These are phyloP conservation scores for Neobulgaria alba DNA, from an alignment of 2,329 filamentous ascomycete species.

Conservation along the genomic window DNA sequence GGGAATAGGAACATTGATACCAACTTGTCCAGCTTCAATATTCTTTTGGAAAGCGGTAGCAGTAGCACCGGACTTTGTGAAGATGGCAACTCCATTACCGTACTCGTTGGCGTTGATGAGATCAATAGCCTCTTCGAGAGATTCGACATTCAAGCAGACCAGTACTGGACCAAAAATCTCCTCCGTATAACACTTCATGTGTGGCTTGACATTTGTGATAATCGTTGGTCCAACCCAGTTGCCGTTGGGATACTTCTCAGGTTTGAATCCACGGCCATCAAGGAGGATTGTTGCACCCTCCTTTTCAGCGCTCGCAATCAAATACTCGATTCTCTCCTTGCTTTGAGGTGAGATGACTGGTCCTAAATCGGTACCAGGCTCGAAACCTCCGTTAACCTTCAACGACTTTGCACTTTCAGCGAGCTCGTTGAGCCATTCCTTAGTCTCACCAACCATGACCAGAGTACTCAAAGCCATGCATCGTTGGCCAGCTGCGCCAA, in stretches of 20 bases:
- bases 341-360: conserved; percentile 75
- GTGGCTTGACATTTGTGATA: conserved; percentile 68
- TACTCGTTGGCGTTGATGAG: conserved; percentile 82
- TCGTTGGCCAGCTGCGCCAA: conserved; percentile 75
- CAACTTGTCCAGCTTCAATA: conserved; percentile 79
- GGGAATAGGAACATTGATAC: conserved; percentile 74
- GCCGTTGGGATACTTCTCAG: conserved; percentile 71
- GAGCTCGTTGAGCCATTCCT: conserved; percentile 71
- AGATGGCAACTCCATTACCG: conserved; percentile 79
- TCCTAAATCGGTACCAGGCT: conserved; percentile 69
- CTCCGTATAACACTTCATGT: conserved; percentile 78
- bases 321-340: conserved; percentile 66
- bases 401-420: conserved; percentile 67
- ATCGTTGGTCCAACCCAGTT: conserved; percentile 82
- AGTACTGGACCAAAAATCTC: conserved; percentile 83
- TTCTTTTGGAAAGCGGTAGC: conserved; percentile 70
- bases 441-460: conserved; percentile 77
- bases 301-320: conserved; percentile 69
- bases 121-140: conserved; percentile 70
- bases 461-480: conserved; percentile 82
- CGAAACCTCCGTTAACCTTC: conserved; percentile 72
- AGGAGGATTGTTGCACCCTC: conserved; percentile 78
- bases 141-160: conserved; percentile 70
- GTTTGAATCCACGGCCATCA: conserved; percentile 67
- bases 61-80: conserved; percentile 69